Base-by-base conservation (phyloP, 306 rosid species). In the Trifolium pratense region DNA sequence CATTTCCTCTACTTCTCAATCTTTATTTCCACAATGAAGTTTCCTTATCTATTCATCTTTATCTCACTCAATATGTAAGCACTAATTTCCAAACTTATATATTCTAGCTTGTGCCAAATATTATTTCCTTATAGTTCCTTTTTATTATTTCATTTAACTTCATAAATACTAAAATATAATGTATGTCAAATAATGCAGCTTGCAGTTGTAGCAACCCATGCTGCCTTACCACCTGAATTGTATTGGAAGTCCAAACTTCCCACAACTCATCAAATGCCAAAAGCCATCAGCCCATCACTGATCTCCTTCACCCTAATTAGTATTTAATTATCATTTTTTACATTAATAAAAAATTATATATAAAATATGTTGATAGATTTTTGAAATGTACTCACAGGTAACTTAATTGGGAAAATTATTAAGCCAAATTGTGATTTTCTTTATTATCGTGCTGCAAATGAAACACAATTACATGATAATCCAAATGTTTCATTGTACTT, bases 401-500 rank as follows among this genome's bases (percentile, higher is more conserved):
- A 36, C 39, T 2, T 9, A 36, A 36, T 1, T 36, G 39, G 39
- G 39, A 36, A 36, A 36, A 36, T 36, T 7, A 0, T 36, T 1
- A 36, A 36, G 39, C 39, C 39, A 36, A 2, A 36, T 36, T 36
- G 39, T 36, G 9, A 7, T 36, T 1, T 2, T 7, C 39, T 36
- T 36, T 36, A 36, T 1, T 36, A 36, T 36, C 39, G 39, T 2
- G 39, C 39, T 7, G 39, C 39, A 5, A 61, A 8, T 1, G 78
- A 43, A 43, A 13, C 49, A 43, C n/a, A 86, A 74, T 80, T 91
- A 13, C 92, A 85, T 14, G 84, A 87, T 23, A 73, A 85, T 25
- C 92, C 88, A 7, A 87, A 84, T 0, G 80, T 68, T 3, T 93
- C 92, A 9, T 23, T 93, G 1, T 93, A 91, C 86, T 93, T 93